Evolutionary conservation across 2,329 filamentous ascomycete genomes (phyloP), one percentile per base, ranked within the genome.

Genomic region (Pezizomycotina sp.): DNA sequence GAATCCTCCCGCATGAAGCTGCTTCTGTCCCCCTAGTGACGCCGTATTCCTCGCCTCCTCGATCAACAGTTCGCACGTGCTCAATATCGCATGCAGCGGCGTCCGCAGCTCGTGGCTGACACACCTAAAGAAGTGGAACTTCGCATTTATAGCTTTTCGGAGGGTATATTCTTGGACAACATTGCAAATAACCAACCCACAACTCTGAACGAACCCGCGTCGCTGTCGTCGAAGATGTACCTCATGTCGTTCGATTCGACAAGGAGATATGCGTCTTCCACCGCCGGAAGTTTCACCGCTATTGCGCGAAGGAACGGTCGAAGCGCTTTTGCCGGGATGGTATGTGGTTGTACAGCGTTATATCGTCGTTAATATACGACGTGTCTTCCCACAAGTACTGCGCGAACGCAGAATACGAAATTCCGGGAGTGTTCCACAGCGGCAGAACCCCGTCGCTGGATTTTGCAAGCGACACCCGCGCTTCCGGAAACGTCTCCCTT

Each of bases 91-190:
- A 21, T 65, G 62, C 4, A 65, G 62, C 0, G 62, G 62, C 0
- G 62, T 65, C 23, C 62, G 55, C 0, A 65, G 56, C 22, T 64
- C 60, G 34, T 65, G 62, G 0, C 60, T 62, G 6, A 64, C 56
- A 0, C 61, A 59, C 3, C 62, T 54, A 1, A 64, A 49, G 36
- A 65, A 65, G 3, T 48, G 55, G 2, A 63, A 60, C 34, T 63
- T 64, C 0, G 60, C 59, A 8, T 49, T 48, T 37, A 62, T 53
- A 0, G 58, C 61, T 41, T 64, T 60, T 15, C 53, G 47, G 0
- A 64, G 45, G 7, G 56, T 45, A 2, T 46, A 50, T 12, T 58
- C 55, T 18, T 63, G 61, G 48, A 56, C 57, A 13, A 52, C 53
- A 3, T 58, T 53, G 3, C 55, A 55, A 5, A 63, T 45, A 2